These are phyloP conservation scores for Elaeis oleifera DNA, from an alignment of 202 grass and related monocot species.

Conservation along the genomic window DNA sequence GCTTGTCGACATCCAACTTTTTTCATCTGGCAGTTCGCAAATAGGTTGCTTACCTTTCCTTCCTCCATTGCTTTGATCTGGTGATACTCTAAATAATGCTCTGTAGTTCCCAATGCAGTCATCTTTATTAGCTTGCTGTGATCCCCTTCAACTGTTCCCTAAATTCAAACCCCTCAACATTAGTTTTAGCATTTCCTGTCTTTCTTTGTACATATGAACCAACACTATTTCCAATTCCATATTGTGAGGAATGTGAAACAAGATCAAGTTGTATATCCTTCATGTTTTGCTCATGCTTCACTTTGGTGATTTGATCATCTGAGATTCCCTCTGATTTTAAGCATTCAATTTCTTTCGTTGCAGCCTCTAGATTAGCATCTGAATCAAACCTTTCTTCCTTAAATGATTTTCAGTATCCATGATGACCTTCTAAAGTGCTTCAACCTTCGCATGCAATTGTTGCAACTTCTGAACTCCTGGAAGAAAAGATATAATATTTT, in stretches of 20 bases:
- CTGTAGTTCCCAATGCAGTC: background rate
- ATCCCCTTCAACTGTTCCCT: constrained; percentile 44
- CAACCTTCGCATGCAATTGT: constrained; percentile 9
- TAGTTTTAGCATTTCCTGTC: no score
- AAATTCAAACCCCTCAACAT: constrained; percentile 16
- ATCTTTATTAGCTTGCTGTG: constrained; percentile 6
- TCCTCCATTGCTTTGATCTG: constrained; percentile 49
- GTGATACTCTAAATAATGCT: constrained; percentile 31
- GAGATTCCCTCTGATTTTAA: constrained; percentile 48
- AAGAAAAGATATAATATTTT: no score
- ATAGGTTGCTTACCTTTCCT: constrained; percentile 33
- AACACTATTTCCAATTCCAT: no score
- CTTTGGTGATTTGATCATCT: constrained; percentile 37
- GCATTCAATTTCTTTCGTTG: constrained; percentile 68
- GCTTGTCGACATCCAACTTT: constrained; percentile 66
- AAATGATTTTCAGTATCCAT: constrained; percentile 50
- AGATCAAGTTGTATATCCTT: no score
- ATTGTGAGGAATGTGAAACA: no score
- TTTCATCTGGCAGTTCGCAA: constrained; percentile 40
- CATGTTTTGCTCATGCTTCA: constrained; percentile 40
- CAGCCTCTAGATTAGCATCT: constrained; percentile 45
- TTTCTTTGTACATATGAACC: no score
- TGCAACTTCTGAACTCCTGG: constrained; percentile 64
- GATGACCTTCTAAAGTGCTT: constrained; percentile 68
- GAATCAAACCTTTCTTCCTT: constrained; percentile 64